Evolutionary conservation across 1,284 basidiomycete genomes (phyloP), one percentile per base, ranked within the genome.

Genomic region (Mycosarcoma maydis): DNA sequence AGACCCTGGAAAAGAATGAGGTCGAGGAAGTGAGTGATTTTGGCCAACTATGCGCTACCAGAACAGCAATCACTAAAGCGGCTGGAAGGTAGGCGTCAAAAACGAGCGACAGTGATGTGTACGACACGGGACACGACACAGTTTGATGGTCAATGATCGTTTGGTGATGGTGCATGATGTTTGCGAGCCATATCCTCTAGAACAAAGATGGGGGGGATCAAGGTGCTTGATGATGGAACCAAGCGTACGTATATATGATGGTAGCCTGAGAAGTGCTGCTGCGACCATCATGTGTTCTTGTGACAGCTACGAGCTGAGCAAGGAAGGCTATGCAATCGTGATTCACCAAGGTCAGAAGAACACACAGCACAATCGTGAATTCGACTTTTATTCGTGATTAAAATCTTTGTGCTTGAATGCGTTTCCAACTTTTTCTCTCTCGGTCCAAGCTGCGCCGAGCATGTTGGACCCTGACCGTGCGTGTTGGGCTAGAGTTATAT

Each of bases 81-180:
- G 44, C 48, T 16, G 59, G 59, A 1, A 62, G 44, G 20, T 56
- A 62, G 19, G 52, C 59, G 16, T 51, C 53, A 14, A 56, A 46
- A 48, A 62, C 34, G 39, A 62, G 43, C 7, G 52, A 22, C 1
- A 42, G 23, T 6, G 44, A 51, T 5, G 24, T 34, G 29, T 52
- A 62, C 6, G 57, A 49, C 4, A 33, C 10, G 23, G 33, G 10
- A 3, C 19, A 16, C 14, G n/a, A 17, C 33, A 32, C 4, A 4
- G 19, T 3, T 33, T n/a, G 40, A 40, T 43, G 57, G 44, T 60
- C 45, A 49, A 33, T 22, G 27, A 49, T 40, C 30, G 38, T 29
- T 16, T 22, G 41, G 11, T 45, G 33, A 5, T 20, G 22, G 20
- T 34, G 13, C 34, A 26, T 41, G 44, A 33, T 59, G 44, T 23